Conservation (phyloP, 129 eudicot species). For the Saposhnikovia divaricata region DNA sequence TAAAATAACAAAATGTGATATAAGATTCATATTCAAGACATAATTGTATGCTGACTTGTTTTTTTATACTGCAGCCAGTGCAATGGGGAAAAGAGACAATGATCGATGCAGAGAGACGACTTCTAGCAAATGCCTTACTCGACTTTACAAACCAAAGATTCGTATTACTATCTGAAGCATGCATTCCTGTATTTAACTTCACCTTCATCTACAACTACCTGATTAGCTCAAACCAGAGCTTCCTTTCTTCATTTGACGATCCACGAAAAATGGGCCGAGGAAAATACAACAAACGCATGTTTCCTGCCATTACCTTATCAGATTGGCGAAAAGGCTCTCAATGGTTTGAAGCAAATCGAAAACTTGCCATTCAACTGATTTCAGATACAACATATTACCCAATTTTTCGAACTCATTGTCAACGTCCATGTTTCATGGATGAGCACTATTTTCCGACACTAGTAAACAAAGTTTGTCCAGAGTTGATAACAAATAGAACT, state of each 20-base stretch:
- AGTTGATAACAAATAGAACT: slow-evolving; percentile 44
- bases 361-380: slow-evolving; percentile 50
- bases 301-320: slow-evolving; percentile 47
- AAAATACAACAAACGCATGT: slow-evolving; percentile 76
- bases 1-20: no score
- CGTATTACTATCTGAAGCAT: slow-evolving; percentile 64
- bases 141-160: slow-evolving; percentile 81
- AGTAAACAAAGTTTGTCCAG: slow-evolving; percentile 50
- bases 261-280: slow-evolving; percentile 76
- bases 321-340: slow-evolving; percentile 96
- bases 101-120: slow-evolving; percentile 88
- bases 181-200: slow-evolving; percentile 90
- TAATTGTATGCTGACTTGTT: neutral
- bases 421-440: slow-evolving; percentile 96
- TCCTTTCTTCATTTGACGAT: slow-evolving; percentile 64
- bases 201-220: slow-evolving; percentile 68
- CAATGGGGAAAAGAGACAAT: slow-evolving; percentile 76
- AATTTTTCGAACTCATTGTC: slow-evolving; percentile 44
- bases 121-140: slow-evolving; percentile 85
- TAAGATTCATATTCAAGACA: neutral
- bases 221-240: slow-evolving; percentile 53
- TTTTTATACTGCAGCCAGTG: slow-evolving; percentile 29
- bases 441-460: slow-evolving; percentile 86
- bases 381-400: slow-evolving; percentile 54
- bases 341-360: slow-evolving; percentile 75